Base-by-base conservation (phyloP, 768 basidiomycete genomes). In the Lactarius tabidus region DNA sequence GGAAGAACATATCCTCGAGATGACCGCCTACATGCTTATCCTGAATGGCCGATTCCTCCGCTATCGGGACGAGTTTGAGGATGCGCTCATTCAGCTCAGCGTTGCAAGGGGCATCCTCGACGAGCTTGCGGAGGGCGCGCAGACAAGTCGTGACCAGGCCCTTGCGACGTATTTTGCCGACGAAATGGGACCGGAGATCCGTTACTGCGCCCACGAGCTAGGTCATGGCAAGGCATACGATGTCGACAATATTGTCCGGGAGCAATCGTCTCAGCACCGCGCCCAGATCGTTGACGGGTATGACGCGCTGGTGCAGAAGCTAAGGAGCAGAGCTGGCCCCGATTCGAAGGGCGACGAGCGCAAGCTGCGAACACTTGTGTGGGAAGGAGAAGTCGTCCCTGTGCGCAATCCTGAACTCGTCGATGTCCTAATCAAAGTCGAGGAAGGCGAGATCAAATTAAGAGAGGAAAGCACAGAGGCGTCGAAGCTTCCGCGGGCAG, bases 381-480 rank as follows among this genome's bases (percentile, higher is more conserved):
- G 94, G 92, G 93, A 94, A 67, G 93, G 85, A 6, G 82, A 89
- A 70, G 84, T 85, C 0, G 85, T 98, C 7, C 92, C 94, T 20
- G 82, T 97, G 53, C 84, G 95, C 60, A 94, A 90, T 71, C 93
- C 93, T 0, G 95, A 98, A 75, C 78, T 98, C 63, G 95, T 97
- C 55, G 91, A 89, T 71, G 90, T 91, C 35, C 77, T 97, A 62
- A 76, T 93, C 67, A 89, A 84, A 69, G 89, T 96, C 4, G 92
- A 95, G 71, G 85, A 88, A 20, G 91, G 89, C 1, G 84, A 94
- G 71, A 78, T 75, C 10, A 84, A 80, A 65, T 77, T 97, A 53
- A 76, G 77, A 33, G 77, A 77, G 31, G 73, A 75, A 62, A 74
- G 71, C 35, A 71, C 72, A 17, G 72, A 70, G 33, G 70, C 66